These are phyloP conservation scores for Brassica nigra DNA, from an alignment of 345 rosid species.

Conservation along the genomic window DNA sequence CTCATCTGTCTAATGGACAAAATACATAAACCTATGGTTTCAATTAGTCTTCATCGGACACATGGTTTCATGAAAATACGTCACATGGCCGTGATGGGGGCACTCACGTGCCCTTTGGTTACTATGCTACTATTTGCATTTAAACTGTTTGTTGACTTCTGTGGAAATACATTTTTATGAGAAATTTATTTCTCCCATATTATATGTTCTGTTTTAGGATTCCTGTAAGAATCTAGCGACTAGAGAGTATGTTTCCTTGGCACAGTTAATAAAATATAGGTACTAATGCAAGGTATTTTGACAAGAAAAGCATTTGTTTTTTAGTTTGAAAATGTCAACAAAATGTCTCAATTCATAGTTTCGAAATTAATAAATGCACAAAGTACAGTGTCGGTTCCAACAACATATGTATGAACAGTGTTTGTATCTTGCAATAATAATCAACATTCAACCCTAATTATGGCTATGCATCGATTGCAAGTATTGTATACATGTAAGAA, in stretches of 20 bases:
- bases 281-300: background rate
- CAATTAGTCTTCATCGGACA: background rate
- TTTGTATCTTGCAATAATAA: background rate
- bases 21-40: background rate
- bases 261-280: background rate
- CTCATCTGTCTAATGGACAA: constrained; percentile 1
- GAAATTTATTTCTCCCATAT: background rate
- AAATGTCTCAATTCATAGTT: constrained; percentile 18
- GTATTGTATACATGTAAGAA: background rate
- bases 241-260: background rate
- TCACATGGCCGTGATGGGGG: background rate
- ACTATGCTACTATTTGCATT: background rate
- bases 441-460: background rate
- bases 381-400: constrained; percentile 12
- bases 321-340: background rate
- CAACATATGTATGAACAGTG: constrained; percentile 1
- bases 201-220: background rate
- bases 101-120: background rate
- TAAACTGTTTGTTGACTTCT: background rate
- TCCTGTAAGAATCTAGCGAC: background rate
- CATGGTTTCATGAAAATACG: background rate
- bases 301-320: background rate
- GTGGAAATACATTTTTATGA: background rate
- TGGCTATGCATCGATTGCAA: background rate
- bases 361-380: background rate